Evolutionary conservation across 2,329 filamentous ascomycete species (phyloP), one percentile per base, ranked within the genome.

Genomic region (Metarhizium sp.): DNA sequence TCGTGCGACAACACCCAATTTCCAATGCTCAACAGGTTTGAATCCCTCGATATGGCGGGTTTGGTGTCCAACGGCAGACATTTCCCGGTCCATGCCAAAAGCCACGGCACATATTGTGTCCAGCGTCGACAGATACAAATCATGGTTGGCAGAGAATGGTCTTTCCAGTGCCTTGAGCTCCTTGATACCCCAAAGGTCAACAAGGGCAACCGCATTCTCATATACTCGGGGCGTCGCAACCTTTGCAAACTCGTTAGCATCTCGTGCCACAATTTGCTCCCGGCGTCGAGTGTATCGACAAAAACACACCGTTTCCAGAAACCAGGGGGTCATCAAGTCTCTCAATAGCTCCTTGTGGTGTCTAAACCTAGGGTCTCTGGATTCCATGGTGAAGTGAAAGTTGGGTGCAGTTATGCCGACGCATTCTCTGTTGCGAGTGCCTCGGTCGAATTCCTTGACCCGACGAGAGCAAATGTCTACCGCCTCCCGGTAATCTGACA

Each of bases 261-360:
- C 18, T 20, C 42, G 6, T 18, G 42, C 11, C 42, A 11, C 13
- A 11, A 14, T 18, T 20, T 11, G n/a, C 34, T 36, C 11, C 6
- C 16, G 5, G 14, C 13, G 30, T 10, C 3, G 11, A 18, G 30
- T 8, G 18, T 11, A 50, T 14, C 7, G 4, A 8, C 34, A 20
- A 55, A 14, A 46, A 25, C n/a, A 47, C 54, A 65, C 63, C 56
- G 63, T 58, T 47, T 69, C 60, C 20, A 73, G 57, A 51, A 74
- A 73, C 10, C 52, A 60, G 0, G 69, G 66, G 2, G 69, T 62
- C 71, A 73, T 71, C 6, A 73, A 59, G 45, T 73, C 71, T 47
- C 64, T 61, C 3, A 72, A 57, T 3, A 73, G 62, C 46, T 67
- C 63, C 51, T 63, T 68, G 46, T 71, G 67, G 14, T 45, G 51